These are phyloP conservation scores for Candida tropicalis DNA, from an alignment of 1,139 yeast genomes.

Conservation along the genomic window DNA sequence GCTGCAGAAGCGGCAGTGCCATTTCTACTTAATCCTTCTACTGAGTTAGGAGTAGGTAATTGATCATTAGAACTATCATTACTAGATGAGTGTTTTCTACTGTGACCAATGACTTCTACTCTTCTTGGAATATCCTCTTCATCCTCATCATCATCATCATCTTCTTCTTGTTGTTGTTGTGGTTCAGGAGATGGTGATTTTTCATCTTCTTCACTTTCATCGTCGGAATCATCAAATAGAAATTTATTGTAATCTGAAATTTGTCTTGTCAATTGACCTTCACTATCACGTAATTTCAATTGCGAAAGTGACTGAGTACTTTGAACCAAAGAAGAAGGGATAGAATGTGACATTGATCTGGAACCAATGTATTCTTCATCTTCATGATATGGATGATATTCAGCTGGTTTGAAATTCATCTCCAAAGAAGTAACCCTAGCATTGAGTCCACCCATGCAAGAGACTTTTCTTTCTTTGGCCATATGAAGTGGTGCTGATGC, in stretches of 20 bases:
- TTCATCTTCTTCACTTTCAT: conserved; percentile 16
- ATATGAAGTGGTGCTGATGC: conserved; percentile 36
- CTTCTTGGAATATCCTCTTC: conserved; percentile 9
- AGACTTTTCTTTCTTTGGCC: conserved; percentile 6
- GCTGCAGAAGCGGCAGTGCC: conserved; percentile 32
- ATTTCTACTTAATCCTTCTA: conserved; percentile 20
- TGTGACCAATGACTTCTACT: conserved; percentile 1
- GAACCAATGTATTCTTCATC: conserved; percentile 8
- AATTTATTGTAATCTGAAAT: conserved; percentile 40
- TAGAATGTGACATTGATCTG: neutral
- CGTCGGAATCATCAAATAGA: conserved; percentile 24
- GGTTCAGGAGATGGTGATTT: no score
- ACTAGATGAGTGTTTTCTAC: conserved; percentile 3
- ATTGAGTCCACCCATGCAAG: neutral
- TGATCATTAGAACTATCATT: conserved; percentile 10
- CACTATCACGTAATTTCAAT: conserved; percentile 7
- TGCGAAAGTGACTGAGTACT: neutral
- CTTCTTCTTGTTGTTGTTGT: no score
- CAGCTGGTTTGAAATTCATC: conserved; percentile 28
- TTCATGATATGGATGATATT: conserved; percentile 14
- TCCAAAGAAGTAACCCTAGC: conserved; percentile 29
- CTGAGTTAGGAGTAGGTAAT: conserved; percentile 20
- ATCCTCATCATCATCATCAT: conserved; percentile 12
- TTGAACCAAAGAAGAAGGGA: neutral
- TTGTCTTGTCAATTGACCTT: conserved; percentile 20